Conservation (phyloP, 2,329 filamentous ascomycete genomes). For the Calonectria pseudoturangicola region DNA sequence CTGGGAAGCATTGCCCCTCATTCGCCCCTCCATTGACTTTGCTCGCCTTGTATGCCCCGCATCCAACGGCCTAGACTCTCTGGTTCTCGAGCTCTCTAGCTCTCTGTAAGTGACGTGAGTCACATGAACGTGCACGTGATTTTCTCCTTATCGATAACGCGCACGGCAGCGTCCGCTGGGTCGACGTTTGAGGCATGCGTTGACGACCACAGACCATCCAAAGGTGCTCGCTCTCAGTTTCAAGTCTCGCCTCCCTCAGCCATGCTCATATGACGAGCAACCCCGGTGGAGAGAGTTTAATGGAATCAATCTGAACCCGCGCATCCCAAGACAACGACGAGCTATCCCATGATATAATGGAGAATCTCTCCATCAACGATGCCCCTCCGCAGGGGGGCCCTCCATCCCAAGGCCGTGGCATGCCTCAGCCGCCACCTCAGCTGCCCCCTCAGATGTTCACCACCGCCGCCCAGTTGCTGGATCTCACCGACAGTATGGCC, state of each 20-base stretch:
- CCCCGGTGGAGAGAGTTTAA: slow-evolving; percentile 41
- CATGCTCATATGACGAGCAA: slow-evolving; percentile 53
- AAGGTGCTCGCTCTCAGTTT: slow-evolving; percentile 25
- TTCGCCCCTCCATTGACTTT: slow-evolving; percentile 51
- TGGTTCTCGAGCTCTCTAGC: too few species aligned
- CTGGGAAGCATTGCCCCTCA: slow-evolving; percentile 48
- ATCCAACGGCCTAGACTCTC: slow-evolving; percentile 34
- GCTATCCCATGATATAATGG: slow-evolving; percentile 65
- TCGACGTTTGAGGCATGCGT: slow-evolving; percentile 51
- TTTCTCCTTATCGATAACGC: slow-evolving; percentile 49
- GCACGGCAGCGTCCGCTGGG: slow-evolving; percentile 43
- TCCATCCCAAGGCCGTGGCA: slow-evolving; percentile 56
- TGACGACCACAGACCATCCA: slow-evolving; percentile 47
- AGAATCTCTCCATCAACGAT: slow-evolving; percentile 72
- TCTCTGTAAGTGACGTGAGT: slow-evolving; percentile 25
- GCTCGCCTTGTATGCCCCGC: slow-evolving; percentile 47
- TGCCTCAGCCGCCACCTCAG: slow-evolving; percentile 73
- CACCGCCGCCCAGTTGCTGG: slow-evolving; percentile 94
- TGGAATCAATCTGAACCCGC: slow-evolving; percentile 44
- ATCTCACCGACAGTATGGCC: slow-evolving; percentile 94
- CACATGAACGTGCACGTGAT: slow-evolving; percentile 49
- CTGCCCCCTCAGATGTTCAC: slow-evolving; percentile 98
- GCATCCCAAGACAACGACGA: slow-evolving; percentile 27
- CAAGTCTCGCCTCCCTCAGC: slow-evolving; percentile 41
- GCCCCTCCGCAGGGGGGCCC: slow-evolving; percentile 64